phyloP scores from a whole-genome alignment of 2,329 filamentous ascomycete species.

The Lecanicillium sp. region DNA sequence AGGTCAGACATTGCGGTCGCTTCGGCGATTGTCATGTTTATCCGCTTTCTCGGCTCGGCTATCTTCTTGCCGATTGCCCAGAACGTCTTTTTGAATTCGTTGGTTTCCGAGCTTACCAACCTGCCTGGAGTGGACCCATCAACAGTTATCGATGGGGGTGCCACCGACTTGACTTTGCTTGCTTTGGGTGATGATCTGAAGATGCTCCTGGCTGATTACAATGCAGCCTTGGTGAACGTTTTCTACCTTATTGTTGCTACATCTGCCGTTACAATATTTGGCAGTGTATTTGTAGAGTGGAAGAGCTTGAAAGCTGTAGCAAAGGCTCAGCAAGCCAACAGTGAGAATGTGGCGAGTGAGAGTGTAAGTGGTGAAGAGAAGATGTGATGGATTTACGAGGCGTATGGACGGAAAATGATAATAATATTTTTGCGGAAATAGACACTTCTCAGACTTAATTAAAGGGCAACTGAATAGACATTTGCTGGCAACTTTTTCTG shows the following conservation, averaged over 20 bases:
- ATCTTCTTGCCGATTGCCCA: constrained; percentile 38
- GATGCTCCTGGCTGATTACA: constrained; percentile 25
- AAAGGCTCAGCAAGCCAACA: not conserved
- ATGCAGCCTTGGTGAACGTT: constrained; percentile 23
- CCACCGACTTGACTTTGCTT: constrained; percentile 18
- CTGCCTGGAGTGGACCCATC: constrained; percentile 21
- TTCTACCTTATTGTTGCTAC: constrained; percentile 30
- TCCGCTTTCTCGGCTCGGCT: constrained; percentile 24
- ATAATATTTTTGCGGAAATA: too few relatives aligned
- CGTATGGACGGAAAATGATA: too few relatives aligned
- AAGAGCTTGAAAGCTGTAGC: constrained; percentile 36
- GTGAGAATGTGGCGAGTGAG: too few relatives aligned
- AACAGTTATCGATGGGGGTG: constrained; percentile 19
- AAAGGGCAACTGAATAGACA: too few relatives aligned
- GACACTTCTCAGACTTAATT: too few relatives aligned
- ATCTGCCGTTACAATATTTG: constrained; percentile 28
- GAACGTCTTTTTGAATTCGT: constrained; percentile 36
- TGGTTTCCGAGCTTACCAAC: constrained; percentile 25
- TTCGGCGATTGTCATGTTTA: constrained; percentile 29
- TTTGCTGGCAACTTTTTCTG: too few relatives aligned
- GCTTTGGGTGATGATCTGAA: constrained; percentile 15
- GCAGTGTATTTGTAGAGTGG: constrained; percentile 34
- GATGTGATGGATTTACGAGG: too few relatives aligned
- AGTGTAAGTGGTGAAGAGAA: too few relatives aligned
- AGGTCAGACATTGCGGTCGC: constrained; percentile 30